Evolutionary conservation across 2,329 filamentous ascomycete genomes (phyloP), one percentile per base, ranked within the genome.

Genomic region (Colletotrichum plurivorum): DNA sequence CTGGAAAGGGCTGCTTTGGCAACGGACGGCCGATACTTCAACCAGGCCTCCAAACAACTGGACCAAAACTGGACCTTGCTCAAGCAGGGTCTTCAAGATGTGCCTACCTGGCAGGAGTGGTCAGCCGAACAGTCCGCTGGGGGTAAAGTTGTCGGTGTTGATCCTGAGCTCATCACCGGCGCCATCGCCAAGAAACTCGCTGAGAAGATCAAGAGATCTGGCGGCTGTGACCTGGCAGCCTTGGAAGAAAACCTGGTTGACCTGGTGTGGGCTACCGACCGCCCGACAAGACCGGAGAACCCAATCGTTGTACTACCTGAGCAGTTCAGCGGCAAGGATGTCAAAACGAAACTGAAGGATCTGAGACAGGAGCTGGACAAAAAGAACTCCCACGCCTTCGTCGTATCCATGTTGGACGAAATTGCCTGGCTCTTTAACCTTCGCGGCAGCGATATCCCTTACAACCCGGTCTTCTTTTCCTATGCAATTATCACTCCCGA

Each of bases 361-460:
- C 83, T 99, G 65, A 90, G 95, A n/a, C 95, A 95, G 78, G 95
- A 98, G 74, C 84, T 99, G 16, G 91, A 93, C 70, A 97, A 96
- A 85, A 97, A 93, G 83, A 96, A 96, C 77, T 92, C 91, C 6
- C 88, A 91, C 18, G 95, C 94, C 1, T 94, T 98, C 74, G 90
- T 98, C 56, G 89, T 98, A 53, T 98, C 95, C 6, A 95, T 97
- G 91, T 89, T 99, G 51, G 96, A 99, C 76, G 96, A 99, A 81
- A 90, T 98, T 75, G 96, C 96, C 12, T 99, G 96, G 96, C 87
- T 99, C n/a, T 98, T 98, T 84, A 99, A 99, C 81, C 84, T 99
- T 56, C 91, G 96, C 74, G 96, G 96, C 74, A 96, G 88, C 79
- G 96, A 98, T 78, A 98, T 99, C 73, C 94, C 94, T 0, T 99